These are phyloP conservation scores for Apiotrichum mycotoxinovorans DNA, from an alignment of 1,284 basidiomycete genomes.

Conservation along the genomic window DNA sequence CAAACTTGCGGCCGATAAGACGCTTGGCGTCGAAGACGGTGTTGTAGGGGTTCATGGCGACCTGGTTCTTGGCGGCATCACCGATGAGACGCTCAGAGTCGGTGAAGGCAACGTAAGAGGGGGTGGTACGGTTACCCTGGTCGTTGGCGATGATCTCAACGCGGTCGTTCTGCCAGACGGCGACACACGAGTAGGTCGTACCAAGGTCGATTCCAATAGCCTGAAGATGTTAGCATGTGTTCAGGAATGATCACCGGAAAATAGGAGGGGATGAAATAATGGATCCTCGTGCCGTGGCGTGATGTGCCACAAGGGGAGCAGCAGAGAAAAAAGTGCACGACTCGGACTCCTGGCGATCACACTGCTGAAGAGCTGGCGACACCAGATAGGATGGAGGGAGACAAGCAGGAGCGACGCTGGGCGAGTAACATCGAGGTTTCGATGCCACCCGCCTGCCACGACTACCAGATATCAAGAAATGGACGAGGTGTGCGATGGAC, in stretches of 20 bases:
- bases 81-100: slow-evolving; percentile 76
- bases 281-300: too few relatives aligned
- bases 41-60: slow-evolving; percentile 55
- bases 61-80: slow-evolving; percentile 60
- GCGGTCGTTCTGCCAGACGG: slow-evolving; percentile 97
- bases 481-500: too few relatives aligned
- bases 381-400: too few relatives aligned
- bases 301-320: too few relatives aligned
- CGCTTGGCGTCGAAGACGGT: slow-evolving; percentile 85
- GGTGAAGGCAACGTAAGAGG: slow-evolving; percentile 89
- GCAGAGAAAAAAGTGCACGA: too few relatives aligned
- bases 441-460: too few relatives aligned
- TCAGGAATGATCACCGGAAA: background rate
- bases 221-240: background rate
- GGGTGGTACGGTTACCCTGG: slow-evolving; percentile 95
- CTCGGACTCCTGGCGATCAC: too few relatives aligned
- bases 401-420: too few relatives aligned
- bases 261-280: too few relatives aligned
- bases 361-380: too few relatives aligned
- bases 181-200: slow-evolving; percentile 73
- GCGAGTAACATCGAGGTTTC: too few relatives aligned
- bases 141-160: slow-evolving; percentile 63
- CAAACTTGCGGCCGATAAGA: slow-evolving; percentile 81
- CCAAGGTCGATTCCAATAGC: slow-evolving; percentile 48
- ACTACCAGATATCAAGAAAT: too few relatives aligned